Base-by-base conservation (phyloP, 768 basidiomycete genomes). In the Omphalotus guepiniiformis region DNA sequence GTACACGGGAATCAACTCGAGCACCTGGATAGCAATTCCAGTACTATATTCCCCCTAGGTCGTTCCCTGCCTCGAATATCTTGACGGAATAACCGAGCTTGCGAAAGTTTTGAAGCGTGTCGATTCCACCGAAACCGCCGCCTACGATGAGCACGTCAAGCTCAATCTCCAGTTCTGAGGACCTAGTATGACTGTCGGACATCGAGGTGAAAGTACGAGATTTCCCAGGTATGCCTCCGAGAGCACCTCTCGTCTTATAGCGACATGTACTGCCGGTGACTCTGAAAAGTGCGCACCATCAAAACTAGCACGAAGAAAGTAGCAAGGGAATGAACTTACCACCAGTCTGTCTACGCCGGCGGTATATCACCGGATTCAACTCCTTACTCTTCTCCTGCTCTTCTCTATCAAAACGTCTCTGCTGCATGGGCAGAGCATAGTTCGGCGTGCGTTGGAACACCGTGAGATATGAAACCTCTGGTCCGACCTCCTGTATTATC, bases 371-470 rank as follows among this genome's bases (percentile, higher is more conserved):
- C 1, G 60, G 58, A 40, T 59, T 55, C 13, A 57, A 26, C 36
- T 52, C 57, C 52, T 52, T 54, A 26, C 30, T 22, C 51, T 53
- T 5, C 2, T 32, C 51, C 32, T 58, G 55, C 23, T 37, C 38
- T 18, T 42, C 50, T 13, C 4, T 36, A 22, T 49, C 49, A 9
- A 59, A 21, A 25, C 49, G 43, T 15, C 47, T 40, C 40, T 61
- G 55, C 2, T 28, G 38, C 59, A 63, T 56, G 2, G 59, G 58
- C 26, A 62, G 19, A 1, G 60, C 54, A 16, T 59, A 45, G 21
- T 61, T 59, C 0, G 59, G 58, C 9, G 60, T 61, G 7, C 62
- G 60, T 50, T 63, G 62, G 53, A 62, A 63, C 28, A 62, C 59
- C 7, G 58, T 59, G 27, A 63, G 53, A 38, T 60, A 54, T 1